Base-by-base conservation (phyloP, 2,329 filamentous ascomycete species). In the Rhynchosporium secalis region DNA sequence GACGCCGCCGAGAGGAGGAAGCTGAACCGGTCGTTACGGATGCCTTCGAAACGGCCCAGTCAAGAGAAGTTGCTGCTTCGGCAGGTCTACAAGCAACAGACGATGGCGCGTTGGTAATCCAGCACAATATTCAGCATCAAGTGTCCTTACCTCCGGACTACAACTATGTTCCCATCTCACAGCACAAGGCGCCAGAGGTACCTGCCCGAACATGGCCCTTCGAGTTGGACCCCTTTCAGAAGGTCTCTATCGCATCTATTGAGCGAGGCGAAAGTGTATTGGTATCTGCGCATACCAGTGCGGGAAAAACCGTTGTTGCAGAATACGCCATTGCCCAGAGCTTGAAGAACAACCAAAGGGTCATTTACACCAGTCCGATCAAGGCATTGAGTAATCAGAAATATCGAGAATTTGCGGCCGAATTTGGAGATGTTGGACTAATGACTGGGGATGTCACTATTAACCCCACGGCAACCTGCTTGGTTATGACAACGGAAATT, bases 401-500 rank as follows among this genome's bases (percentile, higher is more conserved):
- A 75, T 99, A 96, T 76, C 85, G 95, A 80, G 95, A 99, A 74
- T 99, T 99, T 76, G 88, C 90, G 69, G 91, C 90, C 47, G 91
- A 96, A 63, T 99, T 99, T 78, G 94, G 93, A 63, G 95, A 99
- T 74, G 94, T 97, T 57, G 95, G 95, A 62, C 82, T 99, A 65
- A 98, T 99, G 94, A 99, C 95, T 4, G 95, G 95, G 73, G 95
- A 99, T 83, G 94, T 98, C 66, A 99, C 95, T 29, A 99, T 99
- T 77, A 99, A 99, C 76, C 96, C 96, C 3, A 98, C 95, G 3
- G 95, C 95, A 13, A 98, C 93, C 64, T 99, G 95, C 75, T 81
- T 99, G 62, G 95, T 99, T 72, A 99, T 99, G 95, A 99, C 95
- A 0, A 99, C 95, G 0, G 95, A 99, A 80, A 99, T 99, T 92